These are phyloP conservation scores for Sutorius eximius DNA, from an alignment of 1,284 basidiomycete genomes.

Conservation along the genomic window DNA sequence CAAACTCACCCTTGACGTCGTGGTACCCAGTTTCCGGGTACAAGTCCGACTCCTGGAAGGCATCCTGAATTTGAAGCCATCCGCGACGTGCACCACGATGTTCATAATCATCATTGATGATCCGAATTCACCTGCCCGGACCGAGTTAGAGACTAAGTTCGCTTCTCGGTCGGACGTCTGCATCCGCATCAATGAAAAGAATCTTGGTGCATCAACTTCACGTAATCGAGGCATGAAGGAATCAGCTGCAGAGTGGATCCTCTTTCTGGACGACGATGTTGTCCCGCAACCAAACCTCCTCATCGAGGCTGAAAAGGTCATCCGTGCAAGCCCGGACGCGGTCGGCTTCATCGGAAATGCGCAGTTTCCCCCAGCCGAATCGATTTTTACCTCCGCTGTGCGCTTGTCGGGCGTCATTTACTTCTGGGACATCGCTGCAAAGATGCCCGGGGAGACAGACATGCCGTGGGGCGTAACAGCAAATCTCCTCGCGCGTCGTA, in stretches of 20 bases:
- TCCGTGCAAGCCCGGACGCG: constrained; percentile 46
- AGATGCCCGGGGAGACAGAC: constrained; percentile 41
- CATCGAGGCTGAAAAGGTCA: constrained; percentile 45
- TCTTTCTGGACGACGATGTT: constrained; percentile 62
- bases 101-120: constrained; percentile 62
- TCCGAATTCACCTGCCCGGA: constrained; percentile 42
- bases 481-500: constrained; percentile 51
- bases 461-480: constrained; percentile 67
- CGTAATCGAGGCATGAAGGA: constrained; percentile 32
- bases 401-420: constrained; percentile 58
- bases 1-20: constrained; percentile 51
- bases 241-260: constrained; percentile 30
- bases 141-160: constrained; percentile 25
- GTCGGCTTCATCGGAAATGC: constrained; percentile 56
- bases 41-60: constrained; percentile 42
- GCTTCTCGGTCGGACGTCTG: constrained; percentile 23
- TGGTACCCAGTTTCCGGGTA: constrained; percentile 60
- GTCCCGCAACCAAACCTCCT: constrained; percentile 46
- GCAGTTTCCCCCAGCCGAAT: constrained; percentile 48
- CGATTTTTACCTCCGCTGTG: constrained; percentile 52
- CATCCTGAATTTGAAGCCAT: constrained; percentile 45
- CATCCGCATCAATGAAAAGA: constrained; percentile 27
- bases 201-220: constrained; percentile 40
- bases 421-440: constrained; percentile 62
- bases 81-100: constrained; percentile 46